phyloP scores from a whole-genome alignment of 345 rosid species.

The Hypericum androsaemum region DNA sequence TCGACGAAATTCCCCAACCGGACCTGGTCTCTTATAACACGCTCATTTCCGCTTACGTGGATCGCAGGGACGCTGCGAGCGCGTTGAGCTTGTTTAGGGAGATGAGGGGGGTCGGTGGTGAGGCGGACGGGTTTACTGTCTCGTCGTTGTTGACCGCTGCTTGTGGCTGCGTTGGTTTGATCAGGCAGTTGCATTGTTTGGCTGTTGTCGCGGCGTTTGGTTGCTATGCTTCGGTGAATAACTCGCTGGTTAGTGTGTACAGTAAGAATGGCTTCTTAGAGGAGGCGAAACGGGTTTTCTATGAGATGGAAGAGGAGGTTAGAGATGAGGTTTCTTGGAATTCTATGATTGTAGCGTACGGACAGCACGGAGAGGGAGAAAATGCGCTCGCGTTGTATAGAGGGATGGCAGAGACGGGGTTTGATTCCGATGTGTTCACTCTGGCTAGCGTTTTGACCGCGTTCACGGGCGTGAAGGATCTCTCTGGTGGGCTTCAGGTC shows the following conservation, averaged over 20 bases:
- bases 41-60: conserved; percentile 64
- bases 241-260: conserved; percentile 55
- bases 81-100: conserved; percentile 45
- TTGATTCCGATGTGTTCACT: conserved; percentile 63
- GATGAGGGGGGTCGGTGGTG: conserved; percentile 45
- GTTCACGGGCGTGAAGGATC: conserved; percentile 41
- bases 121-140: conserved; percentile 63
- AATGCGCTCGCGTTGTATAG: conserved; percentile 56
- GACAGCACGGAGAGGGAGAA: conserved; percentile 66
- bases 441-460: conserved; percentile 78
- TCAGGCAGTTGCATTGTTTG: conserved; percentile 58
- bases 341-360: conserved; percentile 79
- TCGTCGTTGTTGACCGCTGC: conserved; percentile 66
- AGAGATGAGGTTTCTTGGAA: conserved; percentile 91
- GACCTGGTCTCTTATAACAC: conserved; percentile 76
- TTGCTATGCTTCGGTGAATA: conserved; percentile 62
- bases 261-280: conserved; percentile 52
- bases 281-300: conserved; percentile 53
- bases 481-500: conserved; percentile 68
- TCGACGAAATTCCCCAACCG: conserved; percentile 71
- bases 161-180: conserved; percentile 32
- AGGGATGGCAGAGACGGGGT: conserved; percentile 47
- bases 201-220: conserved; percentile 49
- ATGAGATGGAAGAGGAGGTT: conserved; percentile 38
- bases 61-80: conserved; percentile 31